Evolutionary conservation across 176 grass and related monocot species (phyloP), one percentile per base, ranked within the genome.

Genomic region (Oryza longistaminata): DNA sequence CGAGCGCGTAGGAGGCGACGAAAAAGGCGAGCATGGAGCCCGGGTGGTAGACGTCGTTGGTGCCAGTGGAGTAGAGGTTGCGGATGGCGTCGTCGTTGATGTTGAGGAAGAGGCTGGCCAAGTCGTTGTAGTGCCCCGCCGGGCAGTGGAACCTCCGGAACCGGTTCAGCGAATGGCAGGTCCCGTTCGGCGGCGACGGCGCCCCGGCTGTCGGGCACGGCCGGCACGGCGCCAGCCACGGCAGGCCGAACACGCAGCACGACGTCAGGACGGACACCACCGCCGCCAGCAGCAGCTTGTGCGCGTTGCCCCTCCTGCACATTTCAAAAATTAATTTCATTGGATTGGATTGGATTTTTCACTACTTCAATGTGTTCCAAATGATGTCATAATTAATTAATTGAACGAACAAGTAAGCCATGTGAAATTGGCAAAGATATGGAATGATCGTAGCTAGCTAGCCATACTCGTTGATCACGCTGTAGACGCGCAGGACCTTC

Each of bases 61-160:
- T 87, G 73, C 93, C 93, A 3, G 88, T 95, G 49, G 64, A 71
- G 85, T 83, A 98, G 53, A 98, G 93, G 85, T 92, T 98, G 64
- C 93, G 90, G 82, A 98, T 98, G 5, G 93, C 91, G 67, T 98
- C 85, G 77, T 98, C 96, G 45, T 98, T 95, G 81, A 89, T 95
- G 88, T 93, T 93, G 74, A 98, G 92, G 29, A 98, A 87, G 4
- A 98, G 89, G 66, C 93, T 95, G 9, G 96, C 96, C 0, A 98
- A 91, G 81, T 98, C 96, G 78, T 98, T 98, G 81, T 98, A 98
- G 58, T 98, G 86, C 16, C 81, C 81, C 35, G 83, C 44, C 15
- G 89, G 89, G 83, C 96, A 98, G 17, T 93, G 91, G 50, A 98
- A 98, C 42, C 64, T 86, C 70, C 74, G 92, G 80, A 95, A 95